phyloP scores from a whole-genome alignment of 345 rosid genomes.

The Eucalyptus marginata region DNA sequence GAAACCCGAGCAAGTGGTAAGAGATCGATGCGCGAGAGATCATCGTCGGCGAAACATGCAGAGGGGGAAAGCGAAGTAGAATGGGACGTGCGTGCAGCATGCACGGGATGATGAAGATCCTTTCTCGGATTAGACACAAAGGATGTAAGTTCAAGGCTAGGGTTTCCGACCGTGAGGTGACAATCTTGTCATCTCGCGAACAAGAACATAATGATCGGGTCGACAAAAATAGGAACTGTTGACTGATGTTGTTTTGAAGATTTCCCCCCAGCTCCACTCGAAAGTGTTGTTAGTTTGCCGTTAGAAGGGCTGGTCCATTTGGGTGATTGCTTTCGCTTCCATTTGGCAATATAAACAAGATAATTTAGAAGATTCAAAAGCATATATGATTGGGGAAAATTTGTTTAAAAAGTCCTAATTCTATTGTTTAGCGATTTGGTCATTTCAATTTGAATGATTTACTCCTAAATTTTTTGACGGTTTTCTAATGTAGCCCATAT shows the following conservation, averaged over 20 bases:
- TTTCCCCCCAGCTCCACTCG: neutral
- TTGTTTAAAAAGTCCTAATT: neutral
- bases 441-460: too few relatives aligned
- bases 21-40: neutral
- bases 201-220: neutral
- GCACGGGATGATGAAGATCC: neutral
- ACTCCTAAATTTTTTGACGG: too few relatives aligned
- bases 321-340: neutral
- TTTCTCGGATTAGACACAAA: neutral
- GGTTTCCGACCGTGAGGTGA: neutral
- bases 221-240: neutral
- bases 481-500: too few relatives aligned
- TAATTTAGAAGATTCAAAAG: neutral
- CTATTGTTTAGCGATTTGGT: too few relatives aligned
- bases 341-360: neutral
- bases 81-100: neutral
- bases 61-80: neutral
- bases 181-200: neutral
- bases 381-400: neutral
- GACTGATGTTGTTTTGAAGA: neutral
- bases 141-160: neutral
- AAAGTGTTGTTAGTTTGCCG: neutral
- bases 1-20: neutral
- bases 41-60: neutral
- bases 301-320: neutral